Evolutionary conservation across 768 basidiomycete genomes (phyloP).

Genomic region (Mycena maculata): DNA sequence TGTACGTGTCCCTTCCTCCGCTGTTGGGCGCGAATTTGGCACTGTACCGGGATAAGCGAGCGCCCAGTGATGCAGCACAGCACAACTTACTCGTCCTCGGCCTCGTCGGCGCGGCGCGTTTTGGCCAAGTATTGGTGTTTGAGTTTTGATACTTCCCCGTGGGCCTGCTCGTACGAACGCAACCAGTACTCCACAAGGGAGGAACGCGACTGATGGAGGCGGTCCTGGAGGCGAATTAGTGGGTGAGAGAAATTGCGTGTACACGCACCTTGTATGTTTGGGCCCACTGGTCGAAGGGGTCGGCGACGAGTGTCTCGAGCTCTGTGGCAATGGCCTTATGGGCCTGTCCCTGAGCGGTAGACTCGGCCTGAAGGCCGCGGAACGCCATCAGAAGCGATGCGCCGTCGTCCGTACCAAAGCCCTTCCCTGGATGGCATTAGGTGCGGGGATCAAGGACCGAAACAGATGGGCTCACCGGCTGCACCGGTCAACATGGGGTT

Average conservation of each 20-base stretch:
- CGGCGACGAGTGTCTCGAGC: constrained; percentile 77
- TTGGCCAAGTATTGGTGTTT: constrained; percentile 84
- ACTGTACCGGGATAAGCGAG: constrained; percentile 53
- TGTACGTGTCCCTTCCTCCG: constrained; percentile 76
- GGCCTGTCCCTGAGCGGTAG: constrained; percentile 74
- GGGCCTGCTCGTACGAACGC: constrained; percentile 75
- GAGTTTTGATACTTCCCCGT: constrained; percentile 75
- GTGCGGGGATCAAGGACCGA: constrained; percentile 18
- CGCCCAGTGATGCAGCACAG: constrained; percentile 30
- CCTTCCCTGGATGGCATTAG: constrained; percentile 56
- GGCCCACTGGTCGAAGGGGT: constrained; percentile 87
- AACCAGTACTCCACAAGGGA: constrained; percentile 76
- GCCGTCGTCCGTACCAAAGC: constrained; percentile 85
- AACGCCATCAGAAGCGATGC: constrained; percentile 85
- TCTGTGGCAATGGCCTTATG: constrained; percentile 81
- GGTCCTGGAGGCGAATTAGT: constrained; percentile 56
- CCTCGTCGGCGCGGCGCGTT: constrained; percentile 87
- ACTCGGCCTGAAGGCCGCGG: constrained; percentile 82
- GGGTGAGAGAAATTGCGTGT: constrained; percentile 23
- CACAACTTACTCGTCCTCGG: constrained; percentile 87
- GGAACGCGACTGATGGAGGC: constrained; percentile 67
- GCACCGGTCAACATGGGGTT: constrained; percentile 61
- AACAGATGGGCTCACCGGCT: constrained; percentile 52
- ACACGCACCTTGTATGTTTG: constrained; percentile 71
- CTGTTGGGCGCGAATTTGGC: constrained; percentile 87